These are phyloP conservation scores for Fusarium fracticaudum DNA, from an alignment of 2,329 filamentous ascomycete species.

Conservation along the genomic window DNA sequence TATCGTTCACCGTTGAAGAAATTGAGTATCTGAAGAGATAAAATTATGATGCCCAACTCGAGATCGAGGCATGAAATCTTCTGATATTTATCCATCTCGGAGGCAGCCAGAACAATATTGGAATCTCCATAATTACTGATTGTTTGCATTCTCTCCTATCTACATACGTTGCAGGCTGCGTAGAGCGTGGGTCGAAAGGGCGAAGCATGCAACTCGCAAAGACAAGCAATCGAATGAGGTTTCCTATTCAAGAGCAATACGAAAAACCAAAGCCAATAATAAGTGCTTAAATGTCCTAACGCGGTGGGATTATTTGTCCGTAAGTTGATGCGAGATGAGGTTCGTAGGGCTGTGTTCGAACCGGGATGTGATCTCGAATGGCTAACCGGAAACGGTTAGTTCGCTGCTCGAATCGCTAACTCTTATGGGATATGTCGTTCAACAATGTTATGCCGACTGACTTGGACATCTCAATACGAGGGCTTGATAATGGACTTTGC, in stretches of 20 bases:
- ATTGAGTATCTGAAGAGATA: neutral
- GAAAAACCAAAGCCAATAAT: slow-evolving; percentile 8
- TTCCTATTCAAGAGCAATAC: slow-evolving; percentile 21
- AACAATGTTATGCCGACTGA: neutral
- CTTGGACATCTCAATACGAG: neutral
- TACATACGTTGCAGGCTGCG: neutral
- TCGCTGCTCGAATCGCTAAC: slow-evolving; percentile 5
- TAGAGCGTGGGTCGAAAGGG: neutral
- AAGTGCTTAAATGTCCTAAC: neutral
- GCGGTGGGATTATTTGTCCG: slow-evolving; percentile 12
- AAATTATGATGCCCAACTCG: neutral
- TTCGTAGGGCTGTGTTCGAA: slow-evolving; percentile 30
- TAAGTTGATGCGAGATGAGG: slow-evolving; percentile 8
- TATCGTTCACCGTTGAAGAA: neutral
- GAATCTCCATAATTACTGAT: neutral
- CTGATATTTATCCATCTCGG: slow-evolving; percentile 15
- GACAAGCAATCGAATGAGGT: slow-evolving; percentile 30
- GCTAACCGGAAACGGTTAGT: slow-evolving; percentile 4
- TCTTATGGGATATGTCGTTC: neutral
- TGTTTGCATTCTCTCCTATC: neutral
- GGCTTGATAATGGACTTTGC: neutral
- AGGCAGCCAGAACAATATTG: neutral
- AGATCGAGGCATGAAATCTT: neutral
- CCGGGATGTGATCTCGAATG: slow-evolving; percentile 29
- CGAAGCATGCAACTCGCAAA: neutral